Base-by-base conservation (phyloP, 176 grass and related monocot genomes). In the Dactylis glomerata region DNA sequence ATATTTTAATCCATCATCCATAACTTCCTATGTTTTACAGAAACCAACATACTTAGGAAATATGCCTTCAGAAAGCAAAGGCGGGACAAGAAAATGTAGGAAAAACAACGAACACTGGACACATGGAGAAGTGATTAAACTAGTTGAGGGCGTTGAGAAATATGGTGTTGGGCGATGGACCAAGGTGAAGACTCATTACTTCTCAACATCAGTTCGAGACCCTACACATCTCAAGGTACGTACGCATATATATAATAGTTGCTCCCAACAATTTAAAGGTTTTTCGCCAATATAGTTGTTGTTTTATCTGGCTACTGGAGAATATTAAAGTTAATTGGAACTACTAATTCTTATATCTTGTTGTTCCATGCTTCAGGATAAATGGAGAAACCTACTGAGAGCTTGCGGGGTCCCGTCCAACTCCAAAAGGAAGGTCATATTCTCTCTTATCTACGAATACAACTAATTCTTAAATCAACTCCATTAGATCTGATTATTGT, bases 41-140 rank as follows among this genome's bases (percentile, higher is more conserved):
- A 37, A 44, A 3, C 17, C 44, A 19, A 17, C 38, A 16, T 64
- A 36, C 42, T 84, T 47, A 36, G 44, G 16, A 37, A 8, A 4
- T 24, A 28, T 20, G 2, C 15, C 31, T 40, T 76, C 16, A 27
- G 14, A 1, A 50, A 72, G 16, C 32, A 1, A 11, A 3, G 16
- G 14, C 6, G 24, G 3, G 28, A n/a, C 14, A 61, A 8, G 1
- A 33, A n/a, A 10, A 51, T 4, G 17, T 2, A 71, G 76, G 7
- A 86, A 65, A 42, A 86, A 81, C 8, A 86, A 86, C 7, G 49
- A 47, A 13, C 78, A 5, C 6, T 81, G 85, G 85, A 81, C 69
- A 24, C 17, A 2, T 0, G 8, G 75, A 23, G 85, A 87, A 81
- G 78, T 87, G 69, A 37, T 45, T 33, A 32, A 3, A 40, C 57